Evolutionary conservation across 202 grass and related monocot genomes (phyloP).

Genomic region (Alloteropsis angusta): DNA sequence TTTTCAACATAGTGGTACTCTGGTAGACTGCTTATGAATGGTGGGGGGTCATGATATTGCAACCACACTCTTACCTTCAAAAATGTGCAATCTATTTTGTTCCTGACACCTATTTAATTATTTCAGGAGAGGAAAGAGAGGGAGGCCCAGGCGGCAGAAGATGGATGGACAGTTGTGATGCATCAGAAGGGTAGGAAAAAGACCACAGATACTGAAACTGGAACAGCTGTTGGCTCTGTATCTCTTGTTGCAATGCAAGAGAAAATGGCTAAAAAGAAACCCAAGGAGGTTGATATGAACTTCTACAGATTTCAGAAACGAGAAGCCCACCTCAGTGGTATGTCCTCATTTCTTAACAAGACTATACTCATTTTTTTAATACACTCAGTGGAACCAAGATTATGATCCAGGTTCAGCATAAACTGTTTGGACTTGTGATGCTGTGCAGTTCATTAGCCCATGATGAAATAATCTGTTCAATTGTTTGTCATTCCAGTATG

Average conservation of each 20-base stretch:
- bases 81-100: neutral
- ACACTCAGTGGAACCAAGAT: neutral
- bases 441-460: neutral
- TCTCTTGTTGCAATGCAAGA: constrained; percentile 76
- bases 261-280: constrained; percentile 78
- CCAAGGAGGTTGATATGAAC: constrained; percentile 57
- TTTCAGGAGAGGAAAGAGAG: constrained; percentile 84
- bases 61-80: neutral
- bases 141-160: constrained; percentile 58
- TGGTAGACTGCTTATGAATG: neutral
- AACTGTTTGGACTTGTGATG: neutral
- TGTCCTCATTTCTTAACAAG: constrained; percentile 1
- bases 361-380: constrained; percentile 1
- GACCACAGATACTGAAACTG: constrained; percentile 80
- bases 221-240: constrained; percentile 79
- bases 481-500: neutral
- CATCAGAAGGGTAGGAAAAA: constrained; percentile 97
- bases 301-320: constrained; percentile 84
- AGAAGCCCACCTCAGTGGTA: constrained; percentile 76
- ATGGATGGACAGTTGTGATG: constrained; percentile 94
- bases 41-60: neutral
- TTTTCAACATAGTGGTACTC: constrained; percentile 1
- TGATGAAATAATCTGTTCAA: neutral
- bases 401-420: neutral
- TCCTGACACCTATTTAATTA: constrained; percentile 20